Evolutionary conservation across 306 rosid species (phyloP), one percentile per base, ranked within the genome.

Genomic region (Sicyos baderoa): DNA sequence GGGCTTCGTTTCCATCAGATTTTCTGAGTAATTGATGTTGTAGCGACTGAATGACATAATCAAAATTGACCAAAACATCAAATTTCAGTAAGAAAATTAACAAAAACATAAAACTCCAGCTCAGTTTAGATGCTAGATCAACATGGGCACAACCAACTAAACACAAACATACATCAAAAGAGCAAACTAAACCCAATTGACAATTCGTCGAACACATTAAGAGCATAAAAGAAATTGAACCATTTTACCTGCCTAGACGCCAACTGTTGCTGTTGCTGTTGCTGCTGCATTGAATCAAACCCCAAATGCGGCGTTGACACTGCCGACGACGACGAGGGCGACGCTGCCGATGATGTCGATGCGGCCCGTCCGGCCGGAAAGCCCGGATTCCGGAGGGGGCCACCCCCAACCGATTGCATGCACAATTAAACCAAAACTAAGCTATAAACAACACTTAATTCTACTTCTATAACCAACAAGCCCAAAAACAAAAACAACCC

Each of bases 351-450:
- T 13, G 95, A 86, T 0, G 91, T 81, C 22, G 98, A 86, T 5
- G 84, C 74, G 32, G 92, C 84, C 83, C 92, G 78, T 29, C 95
- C 97, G 0, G 77, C 86, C 83, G 90, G 85, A 32, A 91, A 76
- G 0, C 87, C 88, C 17, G 86, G 83, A 59, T 85, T 90, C 88
- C 98, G 89, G 81, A 95, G 59, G 72, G 91, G 86, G 54, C 90
- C 95, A 62, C 82, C 87, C 32, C 90, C 95, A 67, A 84, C 87
- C 65, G 96, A 84, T 72, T 89, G 98, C 98, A 92, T 92, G 83
- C 84, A 79, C 75, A 70, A 73, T 80, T 76, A 65, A 58, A 79
- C 77, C 82, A 71, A 78, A 58, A 84, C 75, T 77, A 76, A 35
- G 45, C 70, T 60, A 60, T 14, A 2, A 60, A 60, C 66, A 60